Evolutionary conservation across 2,329 filamentous ascomycete genomes (phyloP), one percentile per base, ranked within the genome.

Genomic region (Botrytis pseudocinerea): DNA sequence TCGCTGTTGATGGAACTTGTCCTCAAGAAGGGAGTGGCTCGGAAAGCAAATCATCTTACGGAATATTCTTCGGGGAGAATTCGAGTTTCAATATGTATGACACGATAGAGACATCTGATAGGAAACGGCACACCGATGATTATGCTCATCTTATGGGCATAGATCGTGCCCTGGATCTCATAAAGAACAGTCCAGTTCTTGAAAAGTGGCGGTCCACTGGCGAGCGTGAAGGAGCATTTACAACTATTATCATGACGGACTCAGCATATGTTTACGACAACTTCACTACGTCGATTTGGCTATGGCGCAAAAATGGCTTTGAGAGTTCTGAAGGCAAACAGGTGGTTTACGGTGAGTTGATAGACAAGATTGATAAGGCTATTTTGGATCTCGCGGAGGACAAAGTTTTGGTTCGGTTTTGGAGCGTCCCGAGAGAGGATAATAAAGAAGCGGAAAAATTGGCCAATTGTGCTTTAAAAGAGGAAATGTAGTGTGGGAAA

Each of bases 1-100:
- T 71, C n/a, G 69, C 69, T 18, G 60, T 65, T 25, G 20, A 42
- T 10, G 60, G 60, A 65, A 38, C 42, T 25, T 65, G 38, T 10
- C 35, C 46, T 46, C 25, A 57, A 8, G 35, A 57, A 5, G 69
- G 46, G 22, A 57, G 0, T 1, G 46, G 4, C 2, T 28, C 7
- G 38, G 46, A 2, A 10, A n/a, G 1, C 1, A 42, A 25, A 7
- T 64, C 69, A 54, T 71, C 44, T 22, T 35, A 35, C 16, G 69
- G 69, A 1, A 16, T 71, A 2, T 71, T 48, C 12, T 65, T 71
- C 10, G 38, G 69, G 2, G 7, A 9, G 4, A 4, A 10, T 40
- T 65, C 59, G 1, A 2, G 1, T 2, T 51, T 71, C 25, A 71
- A 71, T 42, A 20, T 38, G 10, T 57, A 22, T 18, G 60, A 57